Evolutionary conservation across 108 stramenopile genomes (phyloP).

Genomic region (Asterionellopsis glacialis): DNA sequence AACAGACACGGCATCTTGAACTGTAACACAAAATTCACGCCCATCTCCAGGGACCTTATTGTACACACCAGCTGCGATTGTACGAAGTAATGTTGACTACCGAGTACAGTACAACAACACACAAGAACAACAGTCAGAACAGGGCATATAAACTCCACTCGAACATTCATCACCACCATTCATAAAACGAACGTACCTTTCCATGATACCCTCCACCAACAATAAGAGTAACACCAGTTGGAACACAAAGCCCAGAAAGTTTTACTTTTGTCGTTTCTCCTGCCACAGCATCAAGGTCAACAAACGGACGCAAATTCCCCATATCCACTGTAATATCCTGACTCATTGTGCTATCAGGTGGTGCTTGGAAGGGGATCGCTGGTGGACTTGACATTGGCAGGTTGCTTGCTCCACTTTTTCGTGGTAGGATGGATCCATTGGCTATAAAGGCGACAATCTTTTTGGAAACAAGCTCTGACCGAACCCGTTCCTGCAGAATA

Average conservation of each 20-base stretch:
- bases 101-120: neutral
- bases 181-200: slow-evolving; percentile 28
- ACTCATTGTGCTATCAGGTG: slow-evolving; percentile 34
- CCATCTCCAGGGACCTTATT: slow-evolving; percentile 91
- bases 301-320: slow-evolving; percentile 23
- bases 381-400: slow-evolving; percentile 75
- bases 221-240: slow-evolving; percentile 85
- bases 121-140: neutral
- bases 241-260: slow-evolving; percentile 81
- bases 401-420: slow-evolving; percentile 68
- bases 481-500: slow-evolving; percentile 54
- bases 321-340: slow-evolving; percentile 39
- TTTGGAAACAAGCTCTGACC: slow-evolving; percentile 29
- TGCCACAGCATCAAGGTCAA: slow-evolving; percentile 7
- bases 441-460: slow-evolving; percentile 78
- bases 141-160: neutral
- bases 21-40: slow-evolving; percentile 80
- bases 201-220: slow-evolving; percentile 97
- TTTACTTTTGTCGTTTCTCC: slow-evolving; percentile 17
- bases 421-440: slow-evolving; percentile 73
- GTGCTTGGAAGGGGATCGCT: slow-evolving; percentile 66
- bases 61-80: slow-evolving; percentile 83
- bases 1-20: slow-evolving; percentile 72
- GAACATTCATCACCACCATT: neutral
- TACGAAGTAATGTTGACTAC: slow-evolving; percentile 77